These are phyloP conservation scores for Cardamine occulta DNA, from an alignment of 345 rosid species.

Conservation along the genomic window DNA sequence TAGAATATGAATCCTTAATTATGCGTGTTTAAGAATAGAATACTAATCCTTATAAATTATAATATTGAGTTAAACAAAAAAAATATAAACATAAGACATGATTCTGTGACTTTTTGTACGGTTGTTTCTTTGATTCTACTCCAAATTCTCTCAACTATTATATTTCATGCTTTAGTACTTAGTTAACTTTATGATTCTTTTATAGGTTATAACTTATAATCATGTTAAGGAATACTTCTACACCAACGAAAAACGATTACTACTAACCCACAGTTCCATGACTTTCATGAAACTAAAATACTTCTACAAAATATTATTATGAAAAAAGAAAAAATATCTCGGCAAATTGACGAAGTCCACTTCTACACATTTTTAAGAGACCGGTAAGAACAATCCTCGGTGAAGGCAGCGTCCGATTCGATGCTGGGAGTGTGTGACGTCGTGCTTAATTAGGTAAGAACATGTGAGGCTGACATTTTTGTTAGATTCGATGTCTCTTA, in stretches of 20 bases:
- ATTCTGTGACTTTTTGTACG: not conserved
- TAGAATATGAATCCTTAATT: not conserved
- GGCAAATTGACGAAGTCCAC: not conserved
- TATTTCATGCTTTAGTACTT: not conserved
- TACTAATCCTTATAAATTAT: not conserved
- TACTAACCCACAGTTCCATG: not conserved
- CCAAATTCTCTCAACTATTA: slow-evolving; percentile 1
- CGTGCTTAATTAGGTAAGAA: not conserved
- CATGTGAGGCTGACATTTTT: slow-evolving; percentile 28
- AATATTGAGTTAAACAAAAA: not conserved
- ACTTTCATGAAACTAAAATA: not conserved
- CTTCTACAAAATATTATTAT: not conserved
- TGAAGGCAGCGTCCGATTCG: not conserved
- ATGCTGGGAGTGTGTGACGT: not conserved
- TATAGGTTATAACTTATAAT: not conserved
- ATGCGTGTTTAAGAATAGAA: not conserved
- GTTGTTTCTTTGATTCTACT: not conserved
- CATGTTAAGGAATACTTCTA: not conserved
- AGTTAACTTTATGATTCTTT: not conserved
- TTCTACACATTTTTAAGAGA: not conserved
- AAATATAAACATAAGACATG: not conserved
- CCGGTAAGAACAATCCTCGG: not conserved
- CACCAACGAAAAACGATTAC: not conserved
- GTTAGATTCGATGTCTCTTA: slow-evolving; percentile 10
- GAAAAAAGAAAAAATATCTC: not conserved